Conservation (phyloP, 345 rosid genomes). For the Isatis tinctoria region DNA sequence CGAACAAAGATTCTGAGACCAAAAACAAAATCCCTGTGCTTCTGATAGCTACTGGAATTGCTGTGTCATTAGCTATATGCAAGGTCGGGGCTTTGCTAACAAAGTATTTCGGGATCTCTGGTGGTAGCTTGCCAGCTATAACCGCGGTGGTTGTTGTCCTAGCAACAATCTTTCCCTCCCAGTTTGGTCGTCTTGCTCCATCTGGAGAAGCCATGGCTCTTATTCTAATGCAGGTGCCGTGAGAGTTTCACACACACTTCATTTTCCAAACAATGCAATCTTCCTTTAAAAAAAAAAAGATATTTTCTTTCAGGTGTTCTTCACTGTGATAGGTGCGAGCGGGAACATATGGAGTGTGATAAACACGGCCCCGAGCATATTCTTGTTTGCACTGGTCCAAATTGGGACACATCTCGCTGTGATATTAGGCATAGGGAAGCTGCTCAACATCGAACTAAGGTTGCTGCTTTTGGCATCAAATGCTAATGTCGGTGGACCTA, state of each 20-base stretch:
- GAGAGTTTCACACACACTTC: not conserved
- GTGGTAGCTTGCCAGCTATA: constrained; percentile 75
- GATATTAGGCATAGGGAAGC: constrained; percentile 76
- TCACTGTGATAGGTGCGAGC: constrained; percentile 81
- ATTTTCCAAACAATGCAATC: not conserved
- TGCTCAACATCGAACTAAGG: constrained; percentile 58
- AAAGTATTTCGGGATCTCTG: constrained; percentile 54
- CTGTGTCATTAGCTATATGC: constrained; percentile 81
- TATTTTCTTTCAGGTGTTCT: constrained; percentile 55
- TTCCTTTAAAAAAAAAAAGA: not conserved
- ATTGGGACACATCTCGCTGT: constrained; percentile 65
- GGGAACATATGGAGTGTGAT: constrained; percentile 83
- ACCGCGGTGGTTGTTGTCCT: constrained; percentile 70
- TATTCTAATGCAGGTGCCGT: constrained; percentile 78
- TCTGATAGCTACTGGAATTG: constrained; percentile 59
- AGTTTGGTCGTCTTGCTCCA: constrained; percentile 69
- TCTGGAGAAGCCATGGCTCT: constrained; percentile 89
- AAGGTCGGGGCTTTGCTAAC: constrained; percentile 50
- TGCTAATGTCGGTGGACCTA: constrained; percentile 92
- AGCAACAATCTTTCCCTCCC: constrained; percentile 71
- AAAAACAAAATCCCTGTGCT: constrained; percentile 55
- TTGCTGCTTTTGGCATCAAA: constrained; percentile 81
- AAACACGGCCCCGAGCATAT: constrained; percentile 80
- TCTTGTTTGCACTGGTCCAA: constrained; percentile 75
- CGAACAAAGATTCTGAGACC: constrained; percentile 32